Conservation (phyloP, 176 grass and related monocot genomes). For the Dactylis glomerata region DNA sequence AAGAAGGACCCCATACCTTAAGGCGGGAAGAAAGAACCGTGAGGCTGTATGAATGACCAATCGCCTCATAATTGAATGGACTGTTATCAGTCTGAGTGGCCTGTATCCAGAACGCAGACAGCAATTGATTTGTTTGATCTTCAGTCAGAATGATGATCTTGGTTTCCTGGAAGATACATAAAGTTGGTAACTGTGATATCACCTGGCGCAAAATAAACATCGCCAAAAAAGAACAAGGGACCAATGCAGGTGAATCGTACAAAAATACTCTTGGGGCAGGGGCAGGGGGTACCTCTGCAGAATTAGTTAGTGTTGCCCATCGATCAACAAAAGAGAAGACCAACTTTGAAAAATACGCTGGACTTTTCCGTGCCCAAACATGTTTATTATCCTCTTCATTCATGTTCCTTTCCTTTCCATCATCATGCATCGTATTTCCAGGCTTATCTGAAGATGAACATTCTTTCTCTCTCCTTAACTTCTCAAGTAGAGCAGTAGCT, state of each 20-base stretch:
- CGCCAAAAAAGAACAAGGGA: neutral
- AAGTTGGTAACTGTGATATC: neutral
- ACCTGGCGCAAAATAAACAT: neutral
- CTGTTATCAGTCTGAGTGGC: conserved; percentile 75
- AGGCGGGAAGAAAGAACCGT: conserved; percentile 72
- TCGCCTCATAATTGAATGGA: conserved; percentile 90
- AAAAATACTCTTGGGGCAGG: neutral
- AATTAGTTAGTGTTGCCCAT: conserved; percentile 41
- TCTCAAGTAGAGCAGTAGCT: conserved; percentile 94
- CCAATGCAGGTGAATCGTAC: neutral
- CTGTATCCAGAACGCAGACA: conserved; percentile 94
- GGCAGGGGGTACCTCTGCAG: conserved; percentile 39
- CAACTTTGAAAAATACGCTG: conserved; percentile 77
- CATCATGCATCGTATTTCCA: conserved; percentile 39
- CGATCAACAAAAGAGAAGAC: conserved; percentile 77
- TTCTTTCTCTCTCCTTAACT: conserved; percentile 92
- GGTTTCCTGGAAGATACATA: conserved; percentile 52
- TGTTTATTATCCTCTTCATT: conserved; percentile 62
- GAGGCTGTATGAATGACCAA: conserved; percentile 81
- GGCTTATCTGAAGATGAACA: conserved; percentile 68
- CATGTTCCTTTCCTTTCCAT: conserved; percentile 44
- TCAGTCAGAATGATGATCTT: conserved; percentile 74
- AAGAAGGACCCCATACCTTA: conserved; percentile 50
- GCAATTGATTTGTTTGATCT: conserved; percentile 78
- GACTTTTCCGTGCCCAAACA: conserved; percentile 58